These are phyloP conservation scores for Epichloe coenophiala DNA, from an alignment of 2,329 filamentous ascomycete species.

Conservation along the genomic window DNA sequence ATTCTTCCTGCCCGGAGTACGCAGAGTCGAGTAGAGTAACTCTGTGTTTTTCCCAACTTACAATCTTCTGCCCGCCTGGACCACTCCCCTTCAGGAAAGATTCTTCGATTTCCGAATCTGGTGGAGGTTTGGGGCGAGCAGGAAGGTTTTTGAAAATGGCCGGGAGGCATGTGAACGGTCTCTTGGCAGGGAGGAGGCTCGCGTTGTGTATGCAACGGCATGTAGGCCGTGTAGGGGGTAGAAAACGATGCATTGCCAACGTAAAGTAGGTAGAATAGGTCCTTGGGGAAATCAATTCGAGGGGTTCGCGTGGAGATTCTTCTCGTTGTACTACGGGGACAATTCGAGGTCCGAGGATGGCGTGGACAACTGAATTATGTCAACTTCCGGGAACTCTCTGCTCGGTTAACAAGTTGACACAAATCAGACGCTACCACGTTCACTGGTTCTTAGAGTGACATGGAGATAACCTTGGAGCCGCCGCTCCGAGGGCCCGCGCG, in stretches of 20 bases:
- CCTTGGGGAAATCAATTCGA: neutral
- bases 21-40: too few relatives aligned
- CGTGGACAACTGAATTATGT: too few relatives aligned
- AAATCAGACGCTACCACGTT: too few relatives aligned
- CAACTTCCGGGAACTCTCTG: too few relatives aligned
- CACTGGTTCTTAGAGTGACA: too few relatives aligned
- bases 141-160: slow-evolving; percentile 44
- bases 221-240: neutral
- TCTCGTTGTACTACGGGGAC: too few relatives aligned
- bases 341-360: too few relatives aligned
- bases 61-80: slow-evolving; percentile 92
- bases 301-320: neutral
- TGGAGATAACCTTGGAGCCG: too few relatives aligned
- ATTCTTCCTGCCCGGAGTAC: too few relatives aligned
- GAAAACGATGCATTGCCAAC: neutral
- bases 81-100: slow-evolving; percentile 82
- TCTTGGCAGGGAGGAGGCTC: neutral
- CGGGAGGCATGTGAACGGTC: slow-evolving; percentile 20
- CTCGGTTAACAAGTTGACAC: too few relatives aligned
- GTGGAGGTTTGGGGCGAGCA: slow-evolving; percentile 56
- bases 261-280: neutral
- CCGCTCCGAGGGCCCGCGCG: too few relatives aligned
- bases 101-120: slow-evolving; percentile 70
- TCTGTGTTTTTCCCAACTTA: slow-evolving; percentile 22
- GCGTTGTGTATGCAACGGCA: neutral